phyloP scores from a whole-genome alignment of 441 rosid species.

The Erysimum cheiri region DNA sequence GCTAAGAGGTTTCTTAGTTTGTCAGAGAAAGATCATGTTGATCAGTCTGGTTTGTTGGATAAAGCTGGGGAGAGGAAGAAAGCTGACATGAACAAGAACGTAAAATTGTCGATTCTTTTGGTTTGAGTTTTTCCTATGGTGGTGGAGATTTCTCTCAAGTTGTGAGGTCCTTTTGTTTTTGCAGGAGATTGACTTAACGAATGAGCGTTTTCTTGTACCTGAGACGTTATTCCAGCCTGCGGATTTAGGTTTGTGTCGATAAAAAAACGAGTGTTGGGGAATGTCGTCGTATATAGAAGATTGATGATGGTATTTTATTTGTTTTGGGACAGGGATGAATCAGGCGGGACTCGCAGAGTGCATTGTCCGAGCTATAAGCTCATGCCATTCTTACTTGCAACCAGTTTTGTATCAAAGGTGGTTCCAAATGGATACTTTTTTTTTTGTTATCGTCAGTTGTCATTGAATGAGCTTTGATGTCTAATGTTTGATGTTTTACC shows the following conservation, averaged over 20 bases:
- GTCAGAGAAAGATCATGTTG: slow-evolving; percentile 37
- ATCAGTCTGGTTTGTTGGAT: slow-evolving; percentile 41
- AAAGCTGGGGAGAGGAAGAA: slow-evolving; percentile 55
- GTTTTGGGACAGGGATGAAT: slow-evolving; percentile 71
- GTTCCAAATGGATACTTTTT: neutral
- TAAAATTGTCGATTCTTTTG: slow-evolving; percentile 19
- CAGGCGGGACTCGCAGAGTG: slow-evolving; percentile 98
- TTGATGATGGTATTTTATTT: slow-evolving; percentile 12
- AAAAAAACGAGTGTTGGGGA: neutral
- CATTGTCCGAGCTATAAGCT: slow-evolving; percentile 87
- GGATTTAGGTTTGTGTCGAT: slow-evolving; percentile 73
- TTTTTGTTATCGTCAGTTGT: slow-evolving; percentile 2
- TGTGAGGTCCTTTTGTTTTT: slow-evolving; percentile 11
- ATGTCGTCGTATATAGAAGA: neutral
- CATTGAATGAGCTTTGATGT: slow-evolving; percentile 23
- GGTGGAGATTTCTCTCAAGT: neutral
- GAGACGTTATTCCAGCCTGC: slow-evolving; percentile 95
- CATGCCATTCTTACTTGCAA: slow-evolving; percentile 86
- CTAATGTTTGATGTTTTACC: slow-evolving; percentile 37
- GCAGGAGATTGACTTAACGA: slow-evolving; percentile 97
- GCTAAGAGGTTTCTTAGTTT: slow-evolving; percentile 58
- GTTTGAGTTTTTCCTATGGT: neutral
- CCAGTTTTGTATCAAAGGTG: slow-evolving; percentile 92
- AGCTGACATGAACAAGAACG: slow-evolving; percentile 74
- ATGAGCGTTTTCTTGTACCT: slow-evolving; percentile 92